Conservation (phyloP, 768 basidiomycete species). For the Tylopilus sp. region DNA sequence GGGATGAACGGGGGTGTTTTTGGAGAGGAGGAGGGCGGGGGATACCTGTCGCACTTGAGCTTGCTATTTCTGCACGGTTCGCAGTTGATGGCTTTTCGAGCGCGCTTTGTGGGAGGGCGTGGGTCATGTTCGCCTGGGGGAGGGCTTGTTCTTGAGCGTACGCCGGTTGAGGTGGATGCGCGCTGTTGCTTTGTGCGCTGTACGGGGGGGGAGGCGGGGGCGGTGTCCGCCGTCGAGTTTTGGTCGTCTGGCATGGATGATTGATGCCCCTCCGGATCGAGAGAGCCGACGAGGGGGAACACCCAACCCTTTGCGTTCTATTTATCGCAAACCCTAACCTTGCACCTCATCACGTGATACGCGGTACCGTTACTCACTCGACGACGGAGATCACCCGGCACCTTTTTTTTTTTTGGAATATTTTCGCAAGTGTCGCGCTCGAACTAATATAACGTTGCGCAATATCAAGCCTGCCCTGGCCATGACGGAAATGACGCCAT, state of each 20-base stretch:
- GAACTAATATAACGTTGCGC: too few relatives aligned
- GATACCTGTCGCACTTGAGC: conserved; percentile 84
- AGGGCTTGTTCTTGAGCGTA: conserved; percentile 44
- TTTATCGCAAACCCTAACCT: conserved; percentile 28
- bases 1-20: neutral
- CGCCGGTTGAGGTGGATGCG: conserved; percentile 23
- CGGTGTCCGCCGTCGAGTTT: conserved; percentile 14
- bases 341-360: conserved; percentile 14
- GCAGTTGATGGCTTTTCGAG: conserved; percentile 86
- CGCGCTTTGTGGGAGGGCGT: conserved; percentile 73
- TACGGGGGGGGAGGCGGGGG: conserved; percentile 10
- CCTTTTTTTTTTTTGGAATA: too few relatives aligned
- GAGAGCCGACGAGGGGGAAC: conserved; percentile 9
- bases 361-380: conserved; percentile 8
- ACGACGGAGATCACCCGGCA: too few relatives aligned
- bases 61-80: conserved; percentile 86
- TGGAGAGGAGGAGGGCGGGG: neutral
- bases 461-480: too few relatives aligned
- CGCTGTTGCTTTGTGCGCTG: conserved; percentile 19
- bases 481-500: conserved; percentile 16
- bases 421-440: too few relatives aligned
- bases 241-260: conserved; percentile 33
- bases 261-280: conserved; percentile 26
- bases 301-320: conserved; percentile 8
- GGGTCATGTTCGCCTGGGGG: conserved; percentile 57